Conservation (phyloP, 2,329 filamentous ascomycete genomes). For the Colletotrichum lupini region DNA sequence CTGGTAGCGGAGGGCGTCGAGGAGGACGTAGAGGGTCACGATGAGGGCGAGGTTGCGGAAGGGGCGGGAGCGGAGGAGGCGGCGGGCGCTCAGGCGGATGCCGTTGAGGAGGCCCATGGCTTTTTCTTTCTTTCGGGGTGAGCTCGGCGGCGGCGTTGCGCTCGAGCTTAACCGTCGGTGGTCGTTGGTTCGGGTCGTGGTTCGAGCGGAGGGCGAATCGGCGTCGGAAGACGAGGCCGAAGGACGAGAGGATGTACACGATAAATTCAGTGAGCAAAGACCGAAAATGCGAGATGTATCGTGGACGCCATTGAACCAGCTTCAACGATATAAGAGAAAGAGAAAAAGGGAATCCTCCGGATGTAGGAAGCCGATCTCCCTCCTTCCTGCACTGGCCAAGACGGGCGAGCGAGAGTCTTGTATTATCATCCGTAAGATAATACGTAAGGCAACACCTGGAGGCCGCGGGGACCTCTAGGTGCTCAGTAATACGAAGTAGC, state of each 20-base stretch:
- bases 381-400: conserved; percentile 9
- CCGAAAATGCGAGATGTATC: not conserved
- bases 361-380: not conserved
- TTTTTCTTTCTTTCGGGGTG: not conserved
- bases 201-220: not conserved
- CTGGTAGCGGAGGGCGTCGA: conserved; percentile 52
- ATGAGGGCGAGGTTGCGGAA: conserved; percentile 48
- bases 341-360: not conserved
- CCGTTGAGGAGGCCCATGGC: conserved; percentile 20
- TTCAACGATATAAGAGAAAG: not conserved
- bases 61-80: conserved; percentile 49
- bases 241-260: not conserved
- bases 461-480: not conserved
- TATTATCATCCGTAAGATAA: not conserved
- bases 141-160: not conserved
- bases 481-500: not conserved
- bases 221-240: not conserved
- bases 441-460: not conserved
- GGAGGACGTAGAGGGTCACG: conserved; percentile 48
- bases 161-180: not conserved
- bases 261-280: not conserved
- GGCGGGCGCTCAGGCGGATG: conserved; percentile 42
- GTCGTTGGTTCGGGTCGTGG: not conserved
- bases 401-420: not conserved
- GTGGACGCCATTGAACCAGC: not conserved